phyloP scores from a whole-genome alignment of 345 rosid species.

The Gossypium stocksii region DNA sequence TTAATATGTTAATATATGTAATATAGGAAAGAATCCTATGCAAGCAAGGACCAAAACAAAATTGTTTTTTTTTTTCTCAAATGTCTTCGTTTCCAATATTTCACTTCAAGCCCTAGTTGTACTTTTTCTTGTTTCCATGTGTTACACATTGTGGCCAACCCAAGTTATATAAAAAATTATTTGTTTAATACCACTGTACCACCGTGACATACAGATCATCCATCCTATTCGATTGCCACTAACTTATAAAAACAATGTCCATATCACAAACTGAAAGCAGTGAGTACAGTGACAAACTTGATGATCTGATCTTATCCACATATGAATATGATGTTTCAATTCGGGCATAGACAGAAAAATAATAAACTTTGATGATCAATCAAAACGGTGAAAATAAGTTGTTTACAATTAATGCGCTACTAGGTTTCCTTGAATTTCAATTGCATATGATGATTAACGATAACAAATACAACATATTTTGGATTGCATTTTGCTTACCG shows the following conservation, averaged over 20 bases:
- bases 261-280: background rate
- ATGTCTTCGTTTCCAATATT: too few relatives aligned
- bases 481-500: too few relatives aligned
- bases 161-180: background rate
- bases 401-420: too few relatives aligned
- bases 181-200: background rate
- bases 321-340: background rate
- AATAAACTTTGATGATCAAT: too few relatives aligned
- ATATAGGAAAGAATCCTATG: slow-evolving; percentile 9
- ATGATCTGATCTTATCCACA: background rate
- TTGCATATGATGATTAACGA: too few relatives aligned
- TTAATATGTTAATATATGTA: background rate
- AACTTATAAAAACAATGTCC: background rate
- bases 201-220: background rate
- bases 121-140: background rate
- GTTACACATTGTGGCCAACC: background rate
- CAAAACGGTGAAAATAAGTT: background rate
- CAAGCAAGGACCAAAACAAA: background rate
- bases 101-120: background rate
- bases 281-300: background rate
- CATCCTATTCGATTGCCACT: background rate
- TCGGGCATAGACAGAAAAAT: background rate
- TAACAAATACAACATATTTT: too few relatives aligned
- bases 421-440: too few relatives aligned
- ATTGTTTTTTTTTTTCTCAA: background rate